Evolutionary conservation across 768 basidiomycete genomes (phyloP), one percentile per base, ranked within the genome.

Genomic region (Coprinellus micaceus): DNA sequence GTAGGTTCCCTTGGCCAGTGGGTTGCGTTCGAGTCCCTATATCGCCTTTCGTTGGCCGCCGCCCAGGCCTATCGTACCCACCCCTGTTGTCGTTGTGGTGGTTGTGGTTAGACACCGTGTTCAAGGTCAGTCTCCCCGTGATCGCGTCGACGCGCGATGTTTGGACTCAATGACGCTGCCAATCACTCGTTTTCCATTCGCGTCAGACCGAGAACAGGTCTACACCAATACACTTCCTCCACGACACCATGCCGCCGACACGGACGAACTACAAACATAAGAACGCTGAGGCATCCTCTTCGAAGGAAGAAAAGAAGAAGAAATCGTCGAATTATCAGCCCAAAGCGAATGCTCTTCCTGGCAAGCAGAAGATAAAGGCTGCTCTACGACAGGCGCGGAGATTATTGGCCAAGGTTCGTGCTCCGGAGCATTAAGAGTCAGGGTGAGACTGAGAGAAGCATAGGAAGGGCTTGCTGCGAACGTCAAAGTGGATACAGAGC

Each of bases 341-440:
- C 22, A 66, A 69, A 47, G 71, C 72, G 19, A 54, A 72, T 25
- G 69, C 65, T 2, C 51, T 76, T 4, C 87, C 86, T 2, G 93
- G 94, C 15, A 80, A 94, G 5, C 89, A 89, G 62, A 97, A 93
- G 71, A 73, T 96, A 60, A 98, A 97, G 69, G 81, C 93, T 4
- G 76, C 85, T 25, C 72, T 98, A 52, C 76, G 95, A 53, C 94
- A 96, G 71, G 88, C 93, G 1, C 82, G 82, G 58, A 75, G 95
- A 46, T 72, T 98, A 36, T 77, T 96, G 30, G 87, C 89, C 24
- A 94, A 89, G 79, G 90, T 89, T 40, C 57, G 70, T 60, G 19
- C 17, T 13, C 17, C 11, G 50, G 11, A 25, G 9, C 30, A 46
- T 48, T 37, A 4, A 45, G 6, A n/a, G 10, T 15, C 21, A 25